These are phyloP conservation scores for Psilocybe cyanescens DNA, from an alignment of 768 basidiomycete species.

Conservation along the genomic window DNA sequence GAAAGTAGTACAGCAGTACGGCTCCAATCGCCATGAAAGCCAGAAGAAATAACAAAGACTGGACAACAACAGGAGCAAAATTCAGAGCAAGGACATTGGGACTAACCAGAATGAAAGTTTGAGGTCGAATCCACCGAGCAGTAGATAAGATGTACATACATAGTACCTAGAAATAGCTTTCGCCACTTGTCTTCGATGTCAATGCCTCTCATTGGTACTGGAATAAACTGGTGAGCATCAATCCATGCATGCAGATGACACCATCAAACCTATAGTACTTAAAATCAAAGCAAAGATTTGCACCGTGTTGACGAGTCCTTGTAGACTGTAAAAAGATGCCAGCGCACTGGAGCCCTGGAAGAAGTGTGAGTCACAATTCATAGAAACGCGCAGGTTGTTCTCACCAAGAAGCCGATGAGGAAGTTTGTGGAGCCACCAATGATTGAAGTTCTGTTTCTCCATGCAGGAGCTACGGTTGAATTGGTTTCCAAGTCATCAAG, in stretches of 20 bases:
- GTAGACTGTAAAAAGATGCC: slow-evolving; percentile 70
- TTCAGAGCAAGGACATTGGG: slow-evolving; percentile 79
- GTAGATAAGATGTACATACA: slow-evolving; percentile 44
- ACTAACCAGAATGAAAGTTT: slow-evolving; percentile 33
- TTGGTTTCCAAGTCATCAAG: slow-evolving; percentile 68
- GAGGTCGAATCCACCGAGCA: neutral
- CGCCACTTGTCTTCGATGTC: slow-evolving; percentile 55
- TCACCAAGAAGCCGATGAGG: slow-evolving; percentile 60
- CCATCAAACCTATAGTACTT: slow-evolving; percentile 59
- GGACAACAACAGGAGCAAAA: slow-evolving; percentile 61
- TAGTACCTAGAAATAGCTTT: slow-evolving; percentile 65
- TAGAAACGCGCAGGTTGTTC: slow-evolving; percentile 19
- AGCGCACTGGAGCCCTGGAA: slow-evolving; percentile 70
- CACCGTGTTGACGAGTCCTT: slow-evolving; percentile 68
- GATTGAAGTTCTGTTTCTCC: slow-evolving; percentile 59
- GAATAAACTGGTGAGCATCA: neutral
- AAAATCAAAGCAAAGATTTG: slow-evolving; percentile 76
- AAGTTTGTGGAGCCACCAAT: slow-evolving; percentile 48
- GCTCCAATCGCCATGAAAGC: slow-evolving; percentile 60
- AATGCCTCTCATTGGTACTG: slow-evolving; percentile 43
- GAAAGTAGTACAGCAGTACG: slow-evolving; percentile 61
- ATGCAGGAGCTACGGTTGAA: slow-evolving; percentile 45
- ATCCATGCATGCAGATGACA: neutral
- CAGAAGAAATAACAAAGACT: slow-evolving; percentile 63
- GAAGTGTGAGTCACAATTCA: neutral